Conservation (phyloP, 805 yeast genomes). For the Gaillardinia entomophila region DNA sequence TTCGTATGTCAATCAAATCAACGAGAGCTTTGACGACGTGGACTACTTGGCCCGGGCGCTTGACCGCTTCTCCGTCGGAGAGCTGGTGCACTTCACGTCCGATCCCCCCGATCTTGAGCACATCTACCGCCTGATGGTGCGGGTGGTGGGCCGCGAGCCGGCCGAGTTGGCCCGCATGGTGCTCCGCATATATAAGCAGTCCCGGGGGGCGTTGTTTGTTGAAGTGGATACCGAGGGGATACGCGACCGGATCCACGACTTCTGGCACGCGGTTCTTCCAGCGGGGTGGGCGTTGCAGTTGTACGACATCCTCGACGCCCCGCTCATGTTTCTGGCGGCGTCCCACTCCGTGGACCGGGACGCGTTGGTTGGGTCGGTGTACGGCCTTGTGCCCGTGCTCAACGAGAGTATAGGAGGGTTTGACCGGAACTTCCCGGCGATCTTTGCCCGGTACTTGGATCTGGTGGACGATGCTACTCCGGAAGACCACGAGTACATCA, state of each 20-base stretch:
- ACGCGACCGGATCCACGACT: too few species aligned
- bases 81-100: too few species aligned
- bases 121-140: too few species aligned
- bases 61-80: too few species aligned
- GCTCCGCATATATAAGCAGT: too few species aligned
- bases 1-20: not conserved
- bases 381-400: slow-evolving; percentile 18
- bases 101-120: too few species aligned
- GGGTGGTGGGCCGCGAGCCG: too few species aligned
- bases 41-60: too few species aligned
- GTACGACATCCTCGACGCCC: slow-evolving; percentile 13
- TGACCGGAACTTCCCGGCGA: slow-evolving; percentile 13
- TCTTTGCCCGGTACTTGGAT: slow-evolving; percentile 17
- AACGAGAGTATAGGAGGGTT: slow-evolving; percentile 21
- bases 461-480: slow-evolving; percentile 11
- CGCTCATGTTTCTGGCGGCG: slow-evolving; percentile 3
- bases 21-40: not conserved
- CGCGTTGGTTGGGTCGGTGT: slow-evolving; percentile 8
- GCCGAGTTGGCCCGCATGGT: too few species aligned
- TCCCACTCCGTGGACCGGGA: slow-evolving; percentile 10
- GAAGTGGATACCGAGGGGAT: too few species aligned
- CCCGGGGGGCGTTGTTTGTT: too few species aligned
- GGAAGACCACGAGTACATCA: slow-evolving; percentile 18
- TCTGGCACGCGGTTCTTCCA: too few species aligned
- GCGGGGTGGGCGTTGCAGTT: slow-evolving; percentile 5